Base-by-base conservation (phyloP, 192 early-diverging fungal genomes). In the Coemansia pectinata region DNA sequence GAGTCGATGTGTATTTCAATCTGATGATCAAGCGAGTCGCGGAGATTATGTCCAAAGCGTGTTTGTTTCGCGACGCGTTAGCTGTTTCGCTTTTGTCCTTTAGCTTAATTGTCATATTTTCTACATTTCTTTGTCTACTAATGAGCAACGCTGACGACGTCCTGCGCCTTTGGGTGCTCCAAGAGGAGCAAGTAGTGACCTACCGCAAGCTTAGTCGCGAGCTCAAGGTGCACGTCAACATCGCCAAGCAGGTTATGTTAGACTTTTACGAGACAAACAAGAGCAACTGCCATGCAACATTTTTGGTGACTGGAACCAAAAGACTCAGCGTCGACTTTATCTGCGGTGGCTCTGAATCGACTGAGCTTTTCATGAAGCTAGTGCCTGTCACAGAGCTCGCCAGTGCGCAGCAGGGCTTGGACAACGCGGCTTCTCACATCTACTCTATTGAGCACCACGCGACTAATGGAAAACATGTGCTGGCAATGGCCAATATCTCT, bases 201-300 rank as follows among this genome's bases (percentile, higher is more conserved):
- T 83, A 83, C 63, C 81, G 81, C 64, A 65, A 67, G 15, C 76
- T 83, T 31, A 71, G 72, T 62, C 76, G 73, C 59, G 81, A 83
- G 66, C 81, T 83, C 67, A 66, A 66, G 29, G 76, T 83, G 10
- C 76, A 72, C 25, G 69, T 72, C 57, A 78, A 83, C 48, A 39
- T 42, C 12, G 81, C 81, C 57, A 83, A 83, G 67, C 62, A 69
- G 29, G 58, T 66, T 14, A 74, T 83, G 70, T 15, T 59, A 0
- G 73, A 69, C 4, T 83, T 70, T 67, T 67, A 83, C 67, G 33
- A 67, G n/a, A 63, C 45, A 11, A 71, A 78, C 41, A 66, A 41
- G 45, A 60, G 38, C 50, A 25, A 15, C 34, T 83, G 81, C 70
- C 73, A 72, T 21, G 81, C 81, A 36, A 76, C 81, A 4, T 83